Evolutionary conservation across 2,329 filamentous ascomycete genomes (phyloP), one percentile per base, ranked within the genome.

Genomic region (Pseudogymnoascus sp.): DNA sequence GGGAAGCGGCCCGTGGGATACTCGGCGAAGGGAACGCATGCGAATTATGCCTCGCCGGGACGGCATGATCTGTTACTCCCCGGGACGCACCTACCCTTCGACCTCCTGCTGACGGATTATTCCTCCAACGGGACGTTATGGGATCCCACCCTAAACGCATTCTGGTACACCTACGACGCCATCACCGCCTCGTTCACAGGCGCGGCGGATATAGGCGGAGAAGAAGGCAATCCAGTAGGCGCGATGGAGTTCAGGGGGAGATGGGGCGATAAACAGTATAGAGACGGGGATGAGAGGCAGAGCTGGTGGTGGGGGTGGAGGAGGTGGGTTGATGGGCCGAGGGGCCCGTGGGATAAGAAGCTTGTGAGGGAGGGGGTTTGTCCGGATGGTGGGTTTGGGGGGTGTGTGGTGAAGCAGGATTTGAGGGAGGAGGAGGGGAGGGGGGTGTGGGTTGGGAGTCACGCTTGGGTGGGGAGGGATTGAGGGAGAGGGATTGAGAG

Each of bases 11-110:
- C 86, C 1, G 74, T 88, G 31, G 76, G 77, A 23, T 89, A 85
- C 71, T 81, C 80, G 1, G 81, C 82, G 0, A 82, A 83, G 59
- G 87, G 86, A 7, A 82, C 81, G 0, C 87, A 89, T 72, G 87
- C 86, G 7, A 84, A 84, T 69, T 89, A 89, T 71, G 84, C 85
- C 16, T 83, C 80, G 5, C 60, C 73, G 11, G 86, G 85, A 1
- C 77, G 74, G 1, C 86, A 89, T 68, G 85, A 88, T 69, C 84
- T 88, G 69, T 82, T 81, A 0, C 85, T 88, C 62, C 85, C 86
- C 0, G 79, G 83, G 63, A 63, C 87, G 16, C 84, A 86, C 64
- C 75, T 87, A 6, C 83, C 82, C 0, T 68, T 67, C 2, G 81
- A 79, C 0, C 75, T 84, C 5, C 71, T 87, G 2, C 76, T 82